Evolutionary conservation across 768 basidiomycete species (phyloP), one percentile per base, ranked within the genome.

Genomic region (Holtermanniella nyarrowii): DNA sequence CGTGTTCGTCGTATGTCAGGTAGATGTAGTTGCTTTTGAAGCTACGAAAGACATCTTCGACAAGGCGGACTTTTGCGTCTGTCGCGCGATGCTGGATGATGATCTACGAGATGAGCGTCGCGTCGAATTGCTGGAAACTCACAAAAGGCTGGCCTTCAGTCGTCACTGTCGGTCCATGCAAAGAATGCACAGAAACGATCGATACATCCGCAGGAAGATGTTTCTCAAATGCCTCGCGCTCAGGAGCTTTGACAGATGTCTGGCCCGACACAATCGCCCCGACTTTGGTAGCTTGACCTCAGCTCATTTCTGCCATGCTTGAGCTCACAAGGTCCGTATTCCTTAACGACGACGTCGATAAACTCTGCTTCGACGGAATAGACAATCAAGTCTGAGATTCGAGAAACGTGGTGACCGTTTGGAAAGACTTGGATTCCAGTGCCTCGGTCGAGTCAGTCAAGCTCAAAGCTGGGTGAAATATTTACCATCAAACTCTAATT

Each of bases 231-330:
- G 95, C 91, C 1, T 71, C 78, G 57, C 79, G 82, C 68, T 99
- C 95, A 0, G 95, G 95, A 0, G 89, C 86, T 68, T 99, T 99
- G 42, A 96, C 91, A 1, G 88, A 91, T 0, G 93, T 99, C 70
- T 99, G 93, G 0, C 93, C 95, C 0, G 88, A 81, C 23, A 99
- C 91, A 42, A 93, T 80, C 1, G 95, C 88, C 16, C 86, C 79
- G 21, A 90, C 71, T 73, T 95, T 97, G 0, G 93, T 96, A 12
- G 56, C 4, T 12, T 43, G 42, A 46, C 23, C 22, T 26, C 40
- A 31, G 22, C 31, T 24, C 5, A 41, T 31, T 0, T 1, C 41
- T n/a, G 42, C 22, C 24, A 47, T 41, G 26, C 40, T 7, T 13
- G 48, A 5, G 76, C 86, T 55, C 59, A 90, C 89, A 91, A n/a